These are phyloP conservation scores for Bonia amplexicaulis DNA, from an alignment of 176 grass and related monocot genomes.

Conservation along the genomic window DNA sequence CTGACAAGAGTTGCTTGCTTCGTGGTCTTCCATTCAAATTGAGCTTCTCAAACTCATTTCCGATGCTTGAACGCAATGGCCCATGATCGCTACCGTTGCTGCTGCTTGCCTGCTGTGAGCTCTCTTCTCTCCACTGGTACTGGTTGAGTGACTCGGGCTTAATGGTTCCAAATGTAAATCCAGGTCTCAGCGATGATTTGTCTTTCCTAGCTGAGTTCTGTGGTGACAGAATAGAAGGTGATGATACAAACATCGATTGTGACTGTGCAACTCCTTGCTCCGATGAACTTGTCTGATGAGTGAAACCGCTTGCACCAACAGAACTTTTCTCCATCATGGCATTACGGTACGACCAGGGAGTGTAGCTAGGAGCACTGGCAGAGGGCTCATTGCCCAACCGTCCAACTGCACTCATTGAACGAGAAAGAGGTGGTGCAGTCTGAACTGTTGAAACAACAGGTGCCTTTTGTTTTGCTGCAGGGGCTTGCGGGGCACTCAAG, in stretches of 20 bases:
- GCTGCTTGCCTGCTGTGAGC: constrained; percentile 40
- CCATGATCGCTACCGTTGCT: constrained; percentile 18
- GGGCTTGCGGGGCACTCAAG: constrained; percentile 70
- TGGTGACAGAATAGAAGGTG: constrained; percentile 37
- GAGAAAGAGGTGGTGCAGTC: constrained; percentile 49
- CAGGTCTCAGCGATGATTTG: constrained; percentile 39
- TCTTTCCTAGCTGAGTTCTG: constrained; percentile 40
- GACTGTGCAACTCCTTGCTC: constrained; percentile 33
- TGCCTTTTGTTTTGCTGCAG: constrained; percentile 44
- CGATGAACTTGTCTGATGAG: constrained; percentile 30
- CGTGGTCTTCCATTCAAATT: constrained; percentile 39
- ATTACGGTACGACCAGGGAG: constrained; percentile 76
- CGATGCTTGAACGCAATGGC: constrained; percentile 26
- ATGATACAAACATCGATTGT: constrained; percentile 42
- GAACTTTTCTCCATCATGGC: constrained; percentile 78
- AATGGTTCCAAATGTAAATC: constrained; percentile 62
- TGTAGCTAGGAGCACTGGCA: constrained; percentile 51
- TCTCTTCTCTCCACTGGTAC: constrained; percentile 40
- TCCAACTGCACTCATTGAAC: constrained; percentile 68
- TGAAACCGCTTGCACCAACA: constrained; percentile 22
- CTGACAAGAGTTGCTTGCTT: constrained; percentile 37
- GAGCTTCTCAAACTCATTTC: constrained; percentile 52
- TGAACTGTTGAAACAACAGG: constrained; percentile 48
- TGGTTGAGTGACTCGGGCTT: constrained; percentile 55
- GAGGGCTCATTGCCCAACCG: constrained; percentile 63